phyloP scores from a whole-genome alignment of 805 yeast genomes.

The Hanseniaspora meyeri region DNA sequence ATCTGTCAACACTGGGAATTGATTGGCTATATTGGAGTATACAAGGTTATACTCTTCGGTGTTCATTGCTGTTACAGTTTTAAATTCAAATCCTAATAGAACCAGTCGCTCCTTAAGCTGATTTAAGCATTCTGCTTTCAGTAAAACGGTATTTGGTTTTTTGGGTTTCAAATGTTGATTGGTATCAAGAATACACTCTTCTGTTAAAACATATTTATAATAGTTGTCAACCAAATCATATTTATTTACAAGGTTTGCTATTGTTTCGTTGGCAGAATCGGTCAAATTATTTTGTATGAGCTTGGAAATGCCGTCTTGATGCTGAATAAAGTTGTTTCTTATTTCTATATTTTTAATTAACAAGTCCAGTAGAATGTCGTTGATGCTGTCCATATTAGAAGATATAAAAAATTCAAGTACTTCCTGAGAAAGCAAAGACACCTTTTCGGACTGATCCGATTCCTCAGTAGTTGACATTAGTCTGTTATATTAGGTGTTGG shows the following conservation, averaged over 20 bases:
- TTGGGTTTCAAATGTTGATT: background rate
- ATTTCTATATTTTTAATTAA: background rate
- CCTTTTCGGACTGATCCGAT: too few relatives aligned
- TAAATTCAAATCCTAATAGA: background rate
- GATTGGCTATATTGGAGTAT: background rate
- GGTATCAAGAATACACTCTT: background rate
- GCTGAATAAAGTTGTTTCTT: background rate
- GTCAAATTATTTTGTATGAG: background rate
- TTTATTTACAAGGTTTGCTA: background rate
- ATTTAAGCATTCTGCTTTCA: background rate
- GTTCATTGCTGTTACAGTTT: background rate
- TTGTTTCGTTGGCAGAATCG: background rate
- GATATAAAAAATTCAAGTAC: background rate
- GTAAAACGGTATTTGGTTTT: background rate
- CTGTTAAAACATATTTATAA: background rate
- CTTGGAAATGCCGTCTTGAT: background rate
- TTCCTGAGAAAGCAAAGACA: background rate
- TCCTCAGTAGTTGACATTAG: background rate
- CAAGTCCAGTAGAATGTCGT: background rate
- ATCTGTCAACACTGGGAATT: background rate
- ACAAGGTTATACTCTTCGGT: slow-evolving; percentile 1
- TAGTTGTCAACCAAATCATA: background rate
- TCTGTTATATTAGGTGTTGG: background rate
- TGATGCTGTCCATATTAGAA: background rate
- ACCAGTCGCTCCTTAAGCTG: background rate